These are phyloP conservation scores for Medicago arabica DNA, from an alignment of 306 rosid genomes.

Conservation along the genomic window DNA sequence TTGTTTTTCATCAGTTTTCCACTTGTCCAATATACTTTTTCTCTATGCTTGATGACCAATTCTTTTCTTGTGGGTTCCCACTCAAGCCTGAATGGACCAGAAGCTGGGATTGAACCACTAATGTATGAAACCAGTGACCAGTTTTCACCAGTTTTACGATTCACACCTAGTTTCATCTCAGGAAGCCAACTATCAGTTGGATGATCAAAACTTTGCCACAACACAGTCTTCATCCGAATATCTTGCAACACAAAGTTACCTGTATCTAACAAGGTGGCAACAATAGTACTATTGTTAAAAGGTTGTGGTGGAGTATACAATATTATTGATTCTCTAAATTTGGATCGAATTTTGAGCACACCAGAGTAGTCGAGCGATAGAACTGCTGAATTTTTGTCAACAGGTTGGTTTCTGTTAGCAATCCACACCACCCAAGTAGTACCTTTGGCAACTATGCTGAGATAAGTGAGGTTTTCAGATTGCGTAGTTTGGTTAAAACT, in stretches of 20 bases:
- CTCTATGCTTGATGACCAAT: constrained; percentile 16
- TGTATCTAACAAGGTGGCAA: constrained; percentile 36
- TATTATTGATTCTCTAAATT: constrained; percentile 7
- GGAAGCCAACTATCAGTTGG: constrained; percentile 24
- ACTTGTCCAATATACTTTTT: constrained; percentile 16
- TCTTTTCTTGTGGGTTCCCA: constrained; percentile 34
- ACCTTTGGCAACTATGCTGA: not conserved
- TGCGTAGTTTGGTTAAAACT: not conserved
- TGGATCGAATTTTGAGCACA: constrained; percentile 15
- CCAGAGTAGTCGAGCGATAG: constrained; percentile 15
- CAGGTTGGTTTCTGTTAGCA: constrained; percentile 18
- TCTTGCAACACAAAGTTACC: constrained; percentile 43
- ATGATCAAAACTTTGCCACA: constrained; percentile 48
- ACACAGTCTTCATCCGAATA: not conserved
- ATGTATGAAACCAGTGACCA: constrained; percentile 31
- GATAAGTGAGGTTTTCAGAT: not conserved
- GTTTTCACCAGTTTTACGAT: constrained; percentile 17
- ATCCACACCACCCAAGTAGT: constrained; percentile 1
- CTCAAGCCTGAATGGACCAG: constrained; percentile 42
- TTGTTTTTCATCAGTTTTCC: not conserved
- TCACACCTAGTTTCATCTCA: constrained; percentile 47
- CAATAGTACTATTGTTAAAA: not conserved
- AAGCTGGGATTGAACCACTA: rapidly evolving
- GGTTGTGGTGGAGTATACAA: constrained; percentile 19
- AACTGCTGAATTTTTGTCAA: not conserved